Evolutionary conservation across 345 rosid species (phyloP), one percentile per base, ranked within the genome.

Genomic region (Ceriops zippeliana): DNA sequence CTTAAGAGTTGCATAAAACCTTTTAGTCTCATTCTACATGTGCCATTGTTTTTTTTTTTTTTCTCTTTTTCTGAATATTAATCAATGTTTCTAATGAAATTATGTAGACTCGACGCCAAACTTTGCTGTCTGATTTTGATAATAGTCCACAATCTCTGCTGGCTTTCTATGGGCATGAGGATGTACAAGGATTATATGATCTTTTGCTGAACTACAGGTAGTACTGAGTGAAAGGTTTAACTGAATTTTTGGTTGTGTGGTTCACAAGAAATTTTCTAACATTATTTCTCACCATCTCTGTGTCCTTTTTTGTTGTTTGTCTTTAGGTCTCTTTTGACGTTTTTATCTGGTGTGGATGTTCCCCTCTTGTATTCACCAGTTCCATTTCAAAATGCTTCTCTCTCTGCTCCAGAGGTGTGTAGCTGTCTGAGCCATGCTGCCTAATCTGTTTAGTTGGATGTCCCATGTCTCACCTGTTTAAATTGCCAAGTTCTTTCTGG

Each of bases 181-280:
- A 75, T 30, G 86, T 92, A 24, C 97, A 96, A 58, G 89, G 92
- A 52, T 78, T 96, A 47, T 96, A 83, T 78, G 98, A 92, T 62
- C 81, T 96, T 75, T 70, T 96, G 77, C 74, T 96, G 83, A 96
- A 96, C 83, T 89, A 86, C 85, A 85, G 96, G 98, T 92, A 68
- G 82, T 57, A 34, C 15, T 34, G 56, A 8, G 58, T 22, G 11
- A 19, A 15, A 27, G 32, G 24, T 65, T 61, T 19, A 30, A 16
- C 60, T 28, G 26, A 54, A 31, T 35, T 35, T 30, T n/a, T 49
- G 28, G 58, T 57, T 73, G 57, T 49, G 34, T n/a, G 37, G 63
- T 60, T 7, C 15, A 5, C 35, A 31, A 67, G 27, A 26, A 61
- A 5, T 62, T 27, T 35, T 67, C 30, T 63, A 42, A 31, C n/a